Conservation (phyloP, 176 grass and related monocot species). For the Musa acuminata region DNA sequence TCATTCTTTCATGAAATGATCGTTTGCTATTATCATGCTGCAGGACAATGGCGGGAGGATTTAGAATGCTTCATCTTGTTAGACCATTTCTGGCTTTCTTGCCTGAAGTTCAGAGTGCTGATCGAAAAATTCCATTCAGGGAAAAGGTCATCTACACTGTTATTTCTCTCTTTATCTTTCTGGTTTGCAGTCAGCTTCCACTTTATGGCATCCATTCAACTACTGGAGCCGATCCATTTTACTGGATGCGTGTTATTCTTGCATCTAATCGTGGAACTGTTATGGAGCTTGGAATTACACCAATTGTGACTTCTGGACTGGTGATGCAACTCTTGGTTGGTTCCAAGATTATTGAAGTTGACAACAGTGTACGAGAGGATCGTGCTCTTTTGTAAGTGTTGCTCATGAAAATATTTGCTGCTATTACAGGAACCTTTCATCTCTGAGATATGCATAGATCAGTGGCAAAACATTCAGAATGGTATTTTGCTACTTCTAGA, state of each 20-base stretch:
- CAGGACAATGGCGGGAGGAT: conserved; percentile 61
- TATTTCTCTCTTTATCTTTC: conserved; percentile 90
- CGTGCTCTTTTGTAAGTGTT: conserved; percentile 70
- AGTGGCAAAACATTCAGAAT: too few relatives aligned
- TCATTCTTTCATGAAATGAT: background rate
- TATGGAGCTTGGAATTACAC: conserved; percentile 98
- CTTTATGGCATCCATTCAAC: conserved; percentile 97
- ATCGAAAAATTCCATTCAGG: conserved; percentile 86
- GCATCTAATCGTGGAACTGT: conserved; percentile 88
- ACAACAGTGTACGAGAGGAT: conserved; percentile 96
- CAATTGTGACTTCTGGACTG: conserved; percentile 87
- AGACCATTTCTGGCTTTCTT: conserved; percentile 90
- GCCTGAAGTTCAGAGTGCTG: conserved; percentile 85
- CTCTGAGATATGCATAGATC: too few relatives aligned
- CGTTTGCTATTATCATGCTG: background rate
- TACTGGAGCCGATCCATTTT: conserved; percentile 90
- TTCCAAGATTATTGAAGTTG: conserved; percentile 94
- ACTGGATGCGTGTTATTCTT: conserved; percentile 96
- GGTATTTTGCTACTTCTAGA: too few relatives aligned
- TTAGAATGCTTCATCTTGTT: conserved; percentile 84
- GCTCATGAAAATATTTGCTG: background rate
- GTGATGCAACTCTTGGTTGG: conserved; percentile 94
- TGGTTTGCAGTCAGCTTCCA: conserved; percentile 93
- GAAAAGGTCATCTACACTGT: conserved; percentile 94
- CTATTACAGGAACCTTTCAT: too few relatives aligned